Base-by-base conservation (phyloP, 1,284 basidiomycete species). In the Moesziomyces globuligerus region DNA sequence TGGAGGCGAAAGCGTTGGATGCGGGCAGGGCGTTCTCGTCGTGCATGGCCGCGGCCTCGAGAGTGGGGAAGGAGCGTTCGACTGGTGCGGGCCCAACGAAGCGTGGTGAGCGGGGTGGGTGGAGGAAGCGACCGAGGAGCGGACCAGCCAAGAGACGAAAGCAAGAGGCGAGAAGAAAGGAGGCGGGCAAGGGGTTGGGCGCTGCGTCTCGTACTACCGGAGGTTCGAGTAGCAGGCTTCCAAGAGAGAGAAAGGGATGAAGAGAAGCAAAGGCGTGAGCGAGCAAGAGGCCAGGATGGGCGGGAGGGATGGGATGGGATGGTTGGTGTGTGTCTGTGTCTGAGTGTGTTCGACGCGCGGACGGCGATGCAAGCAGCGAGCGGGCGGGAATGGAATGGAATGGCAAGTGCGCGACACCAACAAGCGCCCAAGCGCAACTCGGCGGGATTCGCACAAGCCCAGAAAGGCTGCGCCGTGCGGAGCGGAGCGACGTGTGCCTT, bases 1-100 rank as follows among this genome's bases (percentile, higher is more conserved):
- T 60, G 39, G 48, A 24, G 44, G 50, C 50, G 46, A 65, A 60
- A 20, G 49, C 37, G 54, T 57, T 65, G 46, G 65, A 40, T 28
- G 49, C 48, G 13, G 60, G 42, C 7, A 74, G 41, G 17, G 55
- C 21, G 43, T 54, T 59, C 34, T 68, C 59, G 32, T 65, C 50
- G 43, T 59, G 57, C 54, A 59, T 62, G 47, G 50, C 47, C 51
- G 48, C 48, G 36, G 51, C 37, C 38, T 42, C 42, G 39, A 20
- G n/a, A 46, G 45, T 23, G 29, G 29, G 21, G 50, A 42, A 37
- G 48, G 36, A 21, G 47, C 15, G 34, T 20, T 17, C 44, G 53
- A 34, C 15, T 23, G 23, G 38, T 28, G 23, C 9, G 17, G 40
- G 20, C 15, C 39, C 24, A 41, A 38, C 55, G 37, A 29, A 40